phyloP scores from a whole-genome alignment of 768 basidiomycete genomes.

The Tricholoma sp. region DNA sequence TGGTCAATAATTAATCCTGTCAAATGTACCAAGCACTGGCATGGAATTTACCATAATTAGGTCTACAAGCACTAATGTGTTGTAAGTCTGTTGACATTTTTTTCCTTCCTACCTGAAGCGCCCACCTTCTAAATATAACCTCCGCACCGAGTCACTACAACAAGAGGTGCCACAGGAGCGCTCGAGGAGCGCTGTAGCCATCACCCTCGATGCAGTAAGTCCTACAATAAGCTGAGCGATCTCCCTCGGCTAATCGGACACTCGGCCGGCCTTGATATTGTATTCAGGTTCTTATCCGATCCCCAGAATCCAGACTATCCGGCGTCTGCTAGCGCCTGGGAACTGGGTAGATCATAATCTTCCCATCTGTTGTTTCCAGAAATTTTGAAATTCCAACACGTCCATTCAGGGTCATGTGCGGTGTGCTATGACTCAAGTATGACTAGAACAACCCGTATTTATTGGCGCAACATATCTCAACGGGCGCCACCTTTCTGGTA shows the following conservation, averaged over 20 bases:
- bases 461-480: no score
- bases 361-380: slow-evolving; percentile 1
- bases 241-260: slow-evolving; percentile 5
- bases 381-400: neutral
- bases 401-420: neutral
- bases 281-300: slow-evolving; percentile 9
- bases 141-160: no score
- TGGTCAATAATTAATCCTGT: no score
- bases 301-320: slow-evolving; percentile 1
- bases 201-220: neutral
- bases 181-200: neutral
- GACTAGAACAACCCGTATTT: no score
- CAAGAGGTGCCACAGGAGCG: no score
- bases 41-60: no score
- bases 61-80: no score
- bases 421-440: neutral
- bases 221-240: neutral
- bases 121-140: slow-evolving; percentile 16
- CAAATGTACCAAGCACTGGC: no score
- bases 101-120: slow-evolving; percentile 13
- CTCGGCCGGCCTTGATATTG: slow-evolving; percentile 1
- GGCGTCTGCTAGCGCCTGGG: slow-evolving; percentile 7
- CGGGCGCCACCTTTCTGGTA: no score
- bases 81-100: neutral
- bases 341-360: slow-evolving; percentile 3